Evolutionary conservation across 2,329 filamentous ascomycete genomes (phyloP), one percentile per base, ranked within the genome.

Genomic region (Penicillium sp.): DNA sequence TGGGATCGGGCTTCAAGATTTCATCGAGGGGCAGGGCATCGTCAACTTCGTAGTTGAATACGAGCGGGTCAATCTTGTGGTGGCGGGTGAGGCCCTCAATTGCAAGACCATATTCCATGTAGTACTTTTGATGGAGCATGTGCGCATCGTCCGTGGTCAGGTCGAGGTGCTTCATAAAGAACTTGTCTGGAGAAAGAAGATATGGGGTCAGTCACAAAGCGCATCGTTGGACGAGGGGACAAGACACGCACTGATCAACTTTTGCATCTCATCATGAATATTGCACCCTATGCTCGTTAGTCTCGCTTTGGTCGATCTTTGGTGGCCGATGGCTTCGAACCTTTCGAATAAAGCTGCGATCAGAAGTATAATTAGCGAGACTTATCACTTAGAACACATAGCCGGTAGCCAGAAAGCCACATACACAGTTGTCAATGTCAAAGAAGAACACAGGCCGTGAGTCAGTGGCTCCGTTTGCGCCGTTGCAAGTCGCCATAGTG

Each of bases 401-500:
- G 4, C 2, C 15, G 35, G n/a, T 20, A 15, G n/a, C 2, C 25
- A 12, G 12, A 20, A 14, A 31, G 47, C 14, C 22, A 80, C 84
- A 64, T 81, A 88, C 86, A 78, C 96, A 99, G 73, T 99, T 99
- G 82, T 99, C 95, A 72, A 99, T 98, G 74, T 99, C 95, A 73
- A 97, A 98, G 76, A 86, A 88, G 75, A 88, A 85, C 20, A 90
- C 82, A 1, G 83, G 82, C 63, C 85, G 75, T 61, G 71, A 67
- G 64, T 81, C 77, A 60, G 61, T n/a, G 28, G 28, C 55, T 54
- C 57, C 54, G 15, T 62, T 63, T 22, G 64, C 60, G 49, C 66
- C 62, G 52, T 62, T 66, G 51, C 61, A 63, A 20, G 70, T 53
- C 59, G 70, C 69, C 54, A 68, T 67, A 63, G 65, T 66, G 28